Base-by-base conservation (phyloP, 2,329 filamentous ascomycete species). In the Fusarium nodosum region DNA sequence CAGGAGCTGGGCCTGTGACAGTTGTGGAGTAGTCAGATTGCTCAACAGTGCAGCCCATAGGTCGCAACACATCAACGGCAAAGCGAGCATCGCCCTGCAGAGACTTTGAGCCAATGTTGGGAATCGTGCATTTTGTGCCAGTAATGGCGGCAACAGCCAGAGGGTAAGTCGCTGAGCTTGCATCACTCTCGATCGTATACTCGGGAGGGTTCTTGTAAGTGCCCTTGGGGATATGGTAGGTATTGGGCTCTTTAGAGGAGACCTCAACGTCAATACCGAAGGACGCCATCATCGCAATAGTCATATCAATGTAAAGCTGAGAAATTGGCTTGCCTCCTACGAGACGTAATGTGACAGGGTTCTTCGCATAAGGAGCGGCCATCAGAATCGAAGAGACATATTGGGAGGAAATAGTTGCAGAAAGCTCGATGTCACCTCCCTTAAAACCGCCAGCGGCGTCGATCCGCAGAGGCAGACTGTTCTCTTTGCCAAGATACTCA, bases 261-360 rank as follows among this genome's bases (percentile, higher is more conserved):
- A 88, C 89, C 66, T 89, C 85, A 15, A 97, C 96, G 39, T 89
- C 79, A 41, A 99, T 88, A 51, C 96, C 96, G 76, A 99, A 99
- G 4, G 92, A 87, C 56, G 87, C 87, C 96, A 99, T 99, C 95
- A 99, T 99, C 18, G 94, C 88, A 55, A 97, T 94, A 3, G 96
- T 99, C 95, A 99, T 98, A 78, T 99, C 94, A 75, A 99, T 98
- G 79, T 99, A 99, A 3, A 91, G 90, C 78, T 98, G 94, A 2
- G 95, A 98, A 70, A 99, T 97, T 44, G 96, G 95, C 79, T 97
- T 98, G 57, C 94, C 96, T n/a, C 96, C 96, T 15, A 98, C 91
- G 39, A 99, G 86, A 41, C 90, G 91, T 70, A 99, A 83, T 0
- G 93, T 97, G 38, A 99, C 94, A 0, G 95, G 93, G 67, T 94